Conservation (phyloP, 2,329 filamentous ascomycete genomes). For the Aspergillus aculeatinus region DNA sequence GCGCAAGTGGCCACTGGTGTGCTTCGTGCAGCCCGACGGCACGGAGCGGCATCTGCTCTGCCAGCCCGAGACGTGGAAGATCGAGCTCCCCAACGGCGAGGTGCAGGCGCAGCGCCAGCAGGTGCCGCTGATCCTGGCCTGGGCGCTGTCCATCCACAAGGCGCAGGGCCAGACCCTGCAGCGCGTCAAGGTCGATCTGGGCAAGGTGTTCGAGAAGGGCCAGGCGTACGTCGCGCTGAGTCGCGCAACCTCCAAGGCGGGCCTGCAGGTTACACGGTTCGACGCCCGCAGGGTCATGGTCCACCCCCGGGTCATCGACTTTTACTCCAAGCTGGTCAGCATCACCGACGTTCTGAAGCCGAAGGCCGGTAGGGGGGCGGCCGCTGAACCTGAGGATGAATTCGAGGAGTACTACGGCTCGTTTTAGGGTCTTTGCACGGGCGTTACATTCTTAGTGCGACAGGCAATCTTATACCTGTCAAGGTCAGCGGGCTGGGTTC, state of each 20-base stretch:
- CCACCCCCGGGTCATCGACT: slow-evolving; percentile 78
- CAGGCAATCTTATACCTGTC: too few relatives aligned
- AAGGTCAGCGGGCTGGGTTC: background rate
- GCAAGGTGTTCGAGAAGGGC: slow-evolving; percentile 91
- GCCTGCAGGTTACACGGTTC: slow-evolving; percentile 84
- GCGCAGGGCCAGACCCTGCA: slow-evolving; percentile 94
- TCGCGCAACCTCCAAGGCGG: slow-evolving; percentile 82
- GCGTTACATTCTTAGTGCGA: background rate
- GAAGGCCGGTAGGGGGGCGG: slow-evolving; percentile 19
- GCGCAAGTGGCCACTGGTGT: slow-evolving; percentile 75
- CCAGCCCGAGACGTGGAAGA: slow-evolving; percentile 89
- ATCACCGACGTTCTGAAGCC: slow-evolving; percentile 57
- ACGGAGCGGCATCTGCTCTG: slow-evolving; percentile 74
- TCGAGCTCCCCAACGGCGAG: slow-evolving; percentile 93
- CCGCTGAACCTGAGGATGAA: slow-evolving; percentile 23
- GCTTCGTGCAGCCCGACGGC: slow-evolving; percentile 78
- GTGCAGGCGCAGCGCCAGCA: slow-evolving; percentile 83
- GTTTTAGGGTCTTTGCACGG: background rate
- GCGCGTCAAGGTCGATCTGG: slow-evolving; percentile 89
- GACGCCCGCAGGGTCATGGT: slow-evolving; percentile 92
- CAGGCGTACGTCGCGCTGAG: slow-evolving; percentile 96
- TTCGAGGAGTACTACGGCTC: slow-evolving; percentile 49
- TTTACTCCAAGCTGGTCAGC: slow-evolving; percentile 79
- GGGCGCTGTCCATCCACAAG: slow-evolving; percentile 97
- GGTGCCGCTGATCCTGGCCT: slow-evolving; percentile 86